A percentile compares a stretch with the other conserved stretches of the same genome.
Evolutionary conservation across 768 basidiomycete genomes (phyloP).

Genomic region (Suillus fuscotomentosus): DNA sequence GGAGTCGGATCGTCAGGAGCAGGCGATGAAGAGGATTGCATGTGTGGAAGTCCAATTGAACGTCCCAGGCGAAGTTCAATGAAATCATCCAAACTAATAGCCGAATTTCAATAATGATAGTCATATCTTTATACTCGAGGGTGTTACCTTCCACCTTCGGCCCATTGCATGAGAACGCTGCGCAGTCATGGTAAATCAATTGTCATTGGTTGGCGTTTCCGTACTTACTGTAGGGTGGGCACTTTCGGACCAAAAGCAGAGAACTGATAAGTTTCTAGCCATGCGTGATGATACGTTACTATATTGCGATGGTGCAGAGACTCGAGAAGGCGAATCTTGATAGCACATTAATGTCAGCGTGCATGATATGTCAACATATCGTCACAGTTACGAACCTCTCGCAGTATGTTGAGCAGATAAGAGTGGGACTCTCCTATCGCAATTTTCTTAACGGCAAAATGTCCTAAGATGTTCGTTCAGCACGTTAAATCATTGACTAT

Average conservation of each 20-base stretch:
- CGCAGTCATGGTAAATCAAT: not conserved
- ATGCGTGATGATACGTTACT: constrained; percentile 93
- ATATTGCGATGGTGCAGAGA: constrained; percentile 89
- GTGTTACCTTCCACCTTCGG: constrained; percentile 72
- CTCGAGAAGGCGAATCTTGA: constrained; percentile 80
- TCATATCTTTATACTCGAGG: not conserved
- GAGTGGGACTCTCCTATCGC: constrained; percentile 89
- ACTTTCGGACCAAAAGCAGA: constrained; percentile 87
- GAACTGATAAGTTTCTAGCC: constrained; percentile 86
- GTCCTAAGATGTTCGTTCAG: constrained; percentile 40
- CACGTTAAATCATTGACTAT: not conserved
- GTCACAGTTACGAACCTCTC: constrained; percentile 50
- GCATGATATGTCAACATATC: not conserved
- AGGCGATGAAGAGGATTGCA: constrained; percentile 35
- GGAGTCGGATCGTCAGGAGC: constrained; percentile 48
- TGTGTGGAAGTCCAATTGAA: constrained; percentile 40
- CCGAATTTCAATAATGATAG: not conserved
- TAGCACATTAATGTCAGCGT: not conserved
- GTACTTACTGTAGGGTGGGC: constrained; percentile 78
- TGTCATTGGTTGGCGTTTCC: not conserved
- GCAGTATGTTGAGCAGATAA: constrained; percentile 79
- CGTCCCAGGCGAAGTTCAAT: constrained; percentile 78
- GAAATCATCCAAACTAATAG: constrained; percentile 71
- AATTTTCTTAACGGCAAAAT: constrained; percentile 96
- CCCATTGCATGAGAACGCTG: constrained; percentile 92